Conservation (phyloP, 768 basidiomycete species). For the Neoboletus subvelutipes region DNA sequence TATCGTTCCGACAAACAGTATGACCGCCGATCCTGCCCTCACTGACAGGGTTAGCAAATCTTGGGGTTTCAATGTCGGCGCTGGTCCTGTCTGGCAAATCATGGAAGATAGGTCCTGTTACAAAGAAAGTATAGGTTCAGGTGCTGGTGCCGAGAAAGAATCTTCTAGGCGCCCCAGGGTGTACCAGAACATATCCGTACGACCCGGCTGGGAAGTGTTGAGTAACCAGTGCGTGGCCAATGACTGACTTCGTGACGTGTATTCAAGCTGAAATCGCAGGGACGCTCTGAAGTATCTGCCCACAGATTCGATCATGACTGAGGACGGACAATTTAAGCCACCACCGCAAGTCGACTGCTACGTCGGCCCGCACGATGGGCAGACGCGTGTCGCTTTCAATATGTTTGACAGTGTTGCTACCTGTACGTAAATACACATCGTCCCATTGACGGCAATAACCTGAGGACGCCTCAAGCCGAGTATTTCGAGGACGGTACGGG, state of each 20-base stretch:
- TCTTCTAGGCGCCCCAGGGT: constrained; percentile 59
- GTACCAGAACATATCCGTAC: constrained; percentile 43
- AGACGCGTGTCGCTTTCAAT: constrained; percentile 46
- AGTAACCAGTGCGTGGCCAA: constrained; percentile 45
- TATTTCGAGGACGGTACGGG: constrained; percentile 58
- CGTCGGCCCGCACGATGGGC: constrained; percentile 62
- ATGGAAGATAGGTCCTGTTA: constrained; percentile 77
- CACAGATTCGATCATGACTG: constrained; percentile 46
- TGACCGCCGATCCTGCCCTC: constrained; percentile 47
- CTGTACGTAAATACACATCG: constrained; percentile 51
- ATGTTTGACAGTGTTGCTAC: constrained; percentile 60
- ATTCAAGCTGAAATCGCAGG: constrained; percentile 35
- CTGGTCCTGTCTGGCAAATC: constrained; percentile 78
- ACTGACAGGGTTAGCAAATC: constrained; percentile 60
- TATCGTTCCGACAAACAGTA: constrained; percentile 52
- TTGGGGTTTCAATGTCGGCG: constrained; percentile 72
- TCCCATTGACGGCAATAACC: background rate
- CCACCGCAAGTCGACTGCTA: constrained; percentile 59
- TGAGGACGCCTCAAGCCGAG: constrained; percentile 45
- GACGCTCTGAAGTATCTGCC: constrained; percentile 62
- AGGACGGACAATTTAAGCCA: constrained; percentile 49
- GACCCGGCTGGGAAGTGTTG: constrained; percentile 47
- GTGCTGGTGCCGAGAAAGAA: constrained; percentile 41
- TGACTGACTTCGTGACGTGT: background rate
- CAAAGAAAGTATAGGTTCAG: constrained; percentile 52